Percentiles rank a stretch among this genome's conserved stretches.
Conservation (phyloP, 2,329 filamentous ascomycete species). For the Monosporascus cannonballus region DNA sequence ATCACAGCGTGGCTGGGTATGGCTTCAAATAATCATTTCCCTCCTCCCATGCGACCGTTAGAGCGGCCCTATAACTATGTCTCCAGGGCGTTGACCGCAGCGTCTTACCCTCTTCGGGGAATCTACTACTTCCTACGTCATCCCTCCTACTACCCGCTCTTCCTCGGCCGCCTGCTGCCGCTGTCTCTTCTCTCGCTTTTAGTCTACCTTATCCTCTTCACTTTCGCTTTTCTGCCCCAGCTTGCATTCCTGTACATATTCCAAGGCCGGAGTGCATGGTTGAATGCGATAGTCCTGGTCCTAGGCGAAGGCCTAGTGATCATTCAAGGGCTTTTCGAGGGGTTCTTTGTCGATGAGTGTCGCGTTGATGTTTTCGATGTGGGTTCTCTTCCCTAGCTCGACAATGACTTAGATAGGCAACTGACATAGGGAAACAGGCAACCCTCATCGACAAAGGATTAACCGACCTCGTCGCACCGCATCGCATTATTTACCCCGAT, state of each 20-base stretch:
- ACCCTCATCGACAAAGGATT: constrained; percentile 71
- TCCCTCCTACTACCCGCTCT: constrained; percentile 76
- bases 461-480: constrained; percentile 59
- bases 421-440: constrained; percentile 34
- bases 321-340: constrained; percentile 65
- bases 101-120: constrained; percentile 59
- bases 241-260: constrained; percentile 86
- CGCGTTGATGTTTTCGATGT: constrained; percentile 81
- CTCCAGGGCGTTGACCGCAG: constrained; percentile 38
- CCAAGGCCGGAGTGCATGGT: constrained; percentile 80
- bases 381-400: constrained; percentile 22
- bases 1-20: constrained; percentile 8
- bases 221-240: constrained; percentile 83
- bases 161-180: constrained; percentile 71
- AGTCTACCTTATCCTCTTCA: constrained; percentile 79
- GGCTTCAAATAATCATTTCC: constrained; percentile 14
- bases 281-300: constrained; percentile 81
- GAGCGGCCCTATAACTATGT: constrained; percentile 36
- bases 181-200: constrained; percentile 75
- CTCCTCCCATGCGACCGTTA: constrained; percentile 16
- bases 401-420: constrained; percentile 5
- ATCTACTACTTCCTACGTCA: constrained; percentile 76
- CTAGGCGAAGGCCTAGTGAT: constrained; percentile 76
- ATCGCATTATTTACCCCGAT: constrained; percentile 60
- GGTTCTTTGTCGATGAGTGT: constrained; percentile 74